phyloP scores from a whole-genome alignment of 2,329 filamentous ascomycete genomes.

The Penicillium sp. region DNA sequence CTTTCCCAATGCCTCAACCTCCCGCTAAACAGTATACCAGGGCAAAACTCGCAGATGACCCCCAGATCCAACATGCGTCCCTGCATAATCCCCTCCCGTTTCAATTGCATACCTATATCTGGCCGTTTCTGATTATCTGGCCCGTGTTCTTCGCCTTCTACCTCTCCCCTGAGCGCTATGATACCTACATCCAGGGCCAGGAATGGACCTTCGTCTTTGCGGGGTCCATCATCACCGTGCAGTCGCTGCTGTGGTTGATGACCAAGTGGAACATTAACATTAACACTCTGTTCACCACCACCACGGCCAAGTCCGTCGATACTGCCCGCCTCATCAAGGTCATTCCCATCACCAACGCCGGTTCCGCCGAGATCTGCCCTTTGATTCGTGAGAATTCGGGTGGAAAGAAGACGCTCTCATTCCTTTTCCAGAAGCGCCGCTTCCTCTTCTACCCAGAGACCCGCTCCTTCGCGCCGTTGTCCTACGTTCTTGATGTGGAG shows the following conservation, averaged over 20 bases:
- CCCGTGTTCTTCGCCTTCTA: constrained; percentile 87
- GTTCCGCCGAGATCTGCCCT: constrained; percentile 78
- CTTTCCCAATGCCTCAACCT: constrained; percentile 6
- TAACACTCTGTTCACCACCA: constrained; percentile 73
- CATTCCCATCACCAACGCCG: constrained; percentile 82
- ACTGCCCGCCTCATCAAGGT: constrained; percentile 87
- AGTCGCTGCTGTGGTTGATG: constrained; percentile 87
- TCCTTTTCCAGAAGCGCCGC: constrained; percentile 95
- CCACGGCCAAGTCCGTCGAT: constrained; percentile 61
- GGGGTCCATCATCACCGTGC: constrained; percentile 77
- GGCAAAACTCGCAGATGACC: constrained; percentile 82
- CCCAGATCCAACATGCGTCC: constrained; percentile 81
- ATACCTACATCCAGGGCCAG: constrained; percentile 82
- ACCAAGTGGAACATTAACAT: constrained; percentile 97
- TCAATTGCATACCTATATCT: constrained; percentile 80
- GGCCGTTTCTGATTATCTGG: constrained; percentile 90
- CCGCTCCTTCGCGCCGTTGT: constrained; percentile 72
- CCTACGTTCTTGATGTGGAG: constrained; percentile 76
- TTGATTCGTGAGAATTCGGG: constrained; percentile 70
- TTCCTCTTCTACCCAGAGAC: constrained; percentile 74
- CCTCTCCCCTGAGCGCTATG: constrained; percentile 74
- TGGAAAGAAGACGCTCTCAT: constrained; percentile 72
- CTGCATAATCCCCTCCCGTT: constrained; percentile 80
- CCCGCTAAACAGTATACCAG: constrained; percentile 38
- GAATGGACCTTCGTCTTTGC: constrained; percentile 98